These are phyloP conservation scores for Sisymbrium altissimum DNA, from an alignment of 345 rosid genomes.

Conservation along the genomic window DNA sequence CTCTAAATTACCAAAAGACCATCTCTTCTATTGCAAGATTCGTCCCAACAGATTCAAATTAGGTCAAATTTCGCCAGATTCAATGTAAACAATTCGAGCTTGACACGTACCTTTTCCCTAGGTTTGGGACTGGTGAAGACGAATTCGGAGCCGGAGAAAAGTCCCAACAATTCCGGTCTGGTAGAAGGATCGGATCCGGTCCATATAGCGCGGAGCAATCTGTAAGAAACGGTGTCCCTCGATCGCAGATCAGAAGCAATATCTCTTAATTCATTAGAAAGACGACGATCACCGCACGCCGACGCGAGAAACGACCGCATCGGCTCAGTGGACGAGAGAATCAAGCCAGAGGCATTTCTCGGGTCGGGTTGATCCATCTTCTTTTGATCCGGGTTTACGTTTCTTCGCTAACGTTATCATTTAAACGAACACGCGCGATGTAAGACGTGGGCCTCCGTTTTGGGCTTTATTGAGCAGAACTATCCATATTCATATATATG, in stretches of 20 bases:
- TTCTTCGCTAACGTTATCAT: neutral
- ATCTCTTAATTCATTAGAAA: slow-evolving; percentile 48
- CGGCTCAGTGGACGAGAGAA: slow-evolving; percentile 28
- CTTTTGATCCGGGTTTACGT: neutral
- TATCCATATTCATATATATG: too few relatives aligned
- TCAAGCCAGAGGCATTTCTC: slow-evolving; percentile 10
- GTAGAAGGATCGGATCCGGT: slow-evolving; percentile 36
- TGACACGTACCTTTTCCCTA: slow-evolving; percentile 59
- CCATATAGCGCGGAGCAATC: slow-evolving; percentile 63
- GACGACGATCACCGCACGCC: slow-evolving; percentile 42
- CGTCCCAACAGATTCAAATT: neutral
- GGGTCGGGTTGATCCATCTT: slow-evolving; percentile 35
- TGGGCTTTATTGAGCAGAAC: neutral
- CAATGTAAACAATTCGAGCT: too few relatives aligned
- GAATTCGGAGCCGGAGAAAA: slow-evolving; percentile 58
- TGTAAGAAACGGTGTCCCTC: slow-evolving; percentile 42
- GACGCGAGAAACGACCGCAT: slow-evolving; percentile 21
- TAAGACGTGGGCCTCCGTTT: neutral
- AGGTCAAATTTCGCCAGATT: neutral
- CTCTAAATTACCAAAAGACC: neutral
- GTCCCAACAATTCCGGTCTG: slow-evolving; percentile 48
- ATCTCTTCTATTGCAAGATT: neutral
- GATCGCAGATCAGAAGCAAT: slow-evolving; percentile 56
- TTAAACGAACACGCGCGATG: neutral
- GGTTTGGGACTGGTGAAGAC: slow-evolving; percentile 68